Conservation (phyloP, 2,329 filamentous ascomycete genomes). For the Didymellaceae sp. region DNA sequence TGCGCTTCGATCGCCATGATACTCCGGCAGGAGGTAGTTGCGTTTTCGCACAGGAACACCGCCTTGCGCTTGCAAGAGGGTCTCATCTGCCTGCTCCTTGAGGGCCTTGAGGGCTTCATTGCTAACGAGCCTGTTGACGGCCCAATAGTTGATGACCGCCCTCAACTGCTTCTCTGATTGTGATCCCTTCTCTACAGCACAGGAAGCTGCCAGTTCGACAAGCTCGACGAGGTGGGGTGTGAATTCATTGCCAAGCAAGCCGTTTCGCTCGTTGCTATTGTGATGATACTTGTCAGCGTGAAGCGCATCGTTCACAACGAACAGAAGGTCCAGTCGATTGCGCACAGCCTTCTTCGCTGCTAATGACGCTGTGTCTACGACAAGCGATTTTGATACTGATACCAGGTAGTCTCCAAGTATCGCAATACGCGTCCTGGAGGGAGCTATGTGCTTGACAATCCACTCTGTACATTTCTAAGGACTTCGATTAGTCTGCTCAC, state of each 20-base stretch:
- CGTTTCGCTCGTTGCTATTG: constrained; percentile 14
- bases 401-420: constrained; percentile 78
- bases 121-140: constrained; percentile 68
- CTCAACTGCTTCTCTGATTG: constrained; percentile 67
- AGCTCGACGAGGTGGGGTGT: constrained; percentile 68
- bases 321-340: constrained; percentile 76
- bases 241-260: constrained; percentile 43
- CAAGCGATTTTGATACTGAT: constrained; percentile 69
- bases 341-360: constrained; percentile 63
- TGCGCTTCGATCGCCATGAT: constrained; percentile 75
- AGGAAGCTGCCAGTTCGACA: constrained; percentile 62
- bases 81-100: constrained; percentile 62
- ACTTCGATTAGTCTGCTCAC: constrained; percentile 44
- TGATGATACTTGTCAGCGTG: constrained; percentile 53
- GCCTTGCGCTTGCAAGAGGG: constrained; percentile 41
- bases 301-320: constrained; percentile 79
- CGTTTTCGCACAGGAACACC: constrained; percentile 56
- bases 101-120: constrained; percentile 63
- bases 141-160: constrained; percentile 73
- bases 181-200: constrained; percentile 63
- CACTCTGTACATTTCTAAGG: constrained; percentile 83
- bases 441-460: constrained; percentile 75
- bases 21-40: constrained; percentile 73
- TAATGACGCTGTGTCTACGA: constrained; percentile 22
- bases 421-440: constrained; percentile 69